Evolutionary conservation across 352 stramenopile genomes (phyloP).

Genomic region (Phytophthora foliorum): DNA sequence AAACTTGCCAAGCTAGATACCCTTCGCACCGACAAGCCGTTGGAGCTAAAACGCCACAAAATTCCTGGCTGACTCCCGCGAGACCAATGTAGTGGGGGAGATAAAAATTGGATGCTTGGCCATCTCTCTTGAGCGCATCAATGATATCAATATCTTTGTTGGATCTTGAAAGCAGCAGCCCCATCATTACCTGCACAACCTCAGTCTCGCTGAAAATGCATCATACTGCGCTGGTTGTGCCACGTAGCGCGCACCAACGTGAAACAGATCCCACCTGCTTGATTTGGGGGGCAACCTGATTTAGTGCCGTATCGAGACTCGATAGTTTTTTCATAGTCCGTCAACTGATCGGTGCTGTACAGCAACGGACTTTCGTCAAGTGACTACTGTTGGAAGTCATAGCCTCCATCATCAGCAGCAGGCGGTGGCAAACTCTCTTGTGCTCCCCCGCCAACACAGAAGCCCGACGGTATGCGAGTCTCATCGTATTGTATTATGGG

Average conservation of each 20-base stretch:
- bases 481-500: conserved; percentile 25
- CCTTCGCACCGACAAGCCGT: too few relatives aligned
- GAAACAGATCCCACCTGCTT: conserved; percentile 12
- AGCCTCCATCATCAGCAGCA: conserved; percentile 9
- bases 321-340: conserved; percentile 36
- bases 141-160: too few relatives aligned
- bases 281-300: conserved; percentile 25
- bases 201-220: conserved; percentile 44
- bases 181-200: too few relatives aligned
- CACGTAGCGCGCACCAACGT: conserved; percentile 17
- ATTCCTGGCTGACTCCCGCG: too few relatives aligned
- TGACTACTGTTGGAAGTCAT: neutral
- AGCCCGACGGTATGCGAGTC: conserved; percentile 20
- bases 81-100: too few relatives aligned
- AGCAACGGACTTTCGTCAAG: conserved; percentile 28
- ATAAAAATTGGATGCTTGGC: too few relatives aligned
- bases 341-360: conserved; percentile 17
- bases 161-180: too few relatives aligned
- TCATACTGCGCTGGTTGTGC: conserved; percentile 39
- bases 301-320: conserved; percentile 24
- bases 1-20: too few relatives aligned
- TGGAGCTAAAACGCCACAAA: too few relatives aligned
- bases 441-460: conserved; percentile 27
- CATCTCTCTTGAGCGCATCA: too few relatives aligned
- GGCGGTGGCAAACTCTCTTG: conserved; percentile 21